Base-by-base conservation (phyloP, 345 rosid genomes). In the Ailanthus altissimus region DNA sequence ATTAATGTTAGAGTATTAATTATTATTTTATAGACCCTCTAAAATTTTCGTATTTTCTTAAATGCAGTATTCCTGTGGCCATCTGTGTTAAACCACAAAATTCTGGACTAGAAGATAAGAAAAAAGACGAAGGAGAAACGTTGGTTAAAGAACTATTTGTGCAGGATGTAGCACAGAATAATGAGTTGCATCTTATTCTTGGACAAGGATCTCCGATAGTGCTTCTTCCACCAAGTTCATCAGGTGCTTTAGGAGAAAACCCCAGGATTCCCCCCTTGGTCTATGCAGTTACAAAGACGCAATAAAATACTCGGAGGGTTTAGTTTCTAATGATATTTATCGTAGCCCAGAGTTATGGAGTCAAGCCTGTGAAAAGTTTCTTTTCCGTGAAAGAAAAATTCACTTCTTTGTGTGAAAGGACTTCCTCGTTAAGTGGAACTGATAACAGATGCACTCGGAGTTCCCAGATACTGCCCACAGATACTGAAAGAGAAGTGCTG, bases 61-160 rank as follows among this genome's bases (percentile, higher is more conserved):
- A 61, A 80, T 89, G 81, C 91, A 94, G 98, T 83, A 71, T 84
- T 62, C 94, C 98, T 70, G 38, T 66, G 72, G 81, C 81, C 81
- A 80, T 81, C 76, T 69, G 69, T 73, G 32, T 85, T 59, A 94
- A 90, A 77, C 99, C 98, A 38, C 89, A 94, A 78, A 96, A 97
- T 86, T 93, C 99, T 59, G 86, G 98, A 81, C 83, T 93, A 83
- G 91, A 93, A 81, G 93, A 93, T 73, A 96, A 91, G 93, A 89
- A 84, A 76, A 92, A 86, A 84, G 91, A 92, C 71, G 98, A 93
- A 88, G 97, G 93, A 56, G 98, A 96, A 81, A 88, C 78, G 23
- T 83, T 94, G 84, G 87, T 91, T 80, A 96, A 93, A 87, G 92
- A 91, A 70, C 84, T 83, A 57, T 96, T 96, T 84, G 94, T 90